Evolutionary conservation across 2,329 filamentous ascomycete genomes (phyloP).

Genomic region (Xylaria polymorpha): DNA sequence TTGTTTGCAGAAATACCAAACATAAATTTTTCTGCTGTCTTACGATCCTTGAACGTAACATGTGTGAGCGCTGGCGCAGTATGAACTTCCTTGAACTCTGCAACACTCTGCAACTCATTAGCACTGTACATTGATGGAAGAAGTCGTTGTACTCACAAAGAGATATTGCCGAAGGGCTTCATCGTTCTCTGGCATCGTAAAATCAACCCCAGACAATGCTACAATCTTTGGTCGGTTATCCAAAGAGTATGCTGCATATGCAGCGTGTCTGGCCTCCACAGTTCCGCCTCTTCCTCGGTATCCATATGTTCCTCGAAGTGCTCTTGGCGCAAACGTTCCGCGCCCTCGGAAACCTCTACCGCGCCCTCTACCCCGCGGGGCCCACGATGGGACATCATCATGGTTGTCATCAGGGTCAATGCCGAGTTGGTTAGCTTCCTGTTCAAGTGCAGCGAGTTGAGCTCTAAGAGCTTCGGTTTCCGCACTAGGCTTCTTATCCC

Average conservation of each 20-base stretch:
- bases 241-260: conserved; percentile 73
- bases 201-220: conserved; percentile 71
- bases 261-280: conserved; percentile 55
- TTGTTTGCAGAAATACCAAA: conserved; percentile 62
- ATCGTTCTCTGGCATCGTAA: conserved; percentile 70
- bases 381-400: conserved; percentile 56
- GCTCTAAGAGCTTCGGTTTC: conserved; percentile 75
- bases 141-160: conserved; percentile 62
- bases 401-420: conserved; percentile 68
- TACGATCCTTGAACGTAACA: conserved; percentile 74
- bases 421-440: conserved; percentile 76
- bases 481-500: conserved; percentile 51
- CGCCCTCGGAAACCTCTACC: conserved; percentile 55
- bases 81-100: conserved; percentile 70
- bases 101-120: conserved; percentile 63
- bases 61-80: conserved; percentile 60
- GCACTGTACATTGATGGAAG: conserved; percentile 34
- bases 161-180: conserved; percentile 78
- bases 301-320: conserved; percentile 56
- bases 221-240: conserved; percentile 81
- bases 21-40: conserved; percentile 77
- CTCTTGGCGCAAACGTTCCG: conserved; percentile 53
- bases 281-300: conserved; percentile 59
- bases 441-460: conserved; percentile 77
- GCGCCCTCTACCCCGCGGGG: conserved; percentile 53